Evolutionary conservation across 169 alveolate species (phyloP).

Genomic region (Cryptosporidium viatorum): DNA sequence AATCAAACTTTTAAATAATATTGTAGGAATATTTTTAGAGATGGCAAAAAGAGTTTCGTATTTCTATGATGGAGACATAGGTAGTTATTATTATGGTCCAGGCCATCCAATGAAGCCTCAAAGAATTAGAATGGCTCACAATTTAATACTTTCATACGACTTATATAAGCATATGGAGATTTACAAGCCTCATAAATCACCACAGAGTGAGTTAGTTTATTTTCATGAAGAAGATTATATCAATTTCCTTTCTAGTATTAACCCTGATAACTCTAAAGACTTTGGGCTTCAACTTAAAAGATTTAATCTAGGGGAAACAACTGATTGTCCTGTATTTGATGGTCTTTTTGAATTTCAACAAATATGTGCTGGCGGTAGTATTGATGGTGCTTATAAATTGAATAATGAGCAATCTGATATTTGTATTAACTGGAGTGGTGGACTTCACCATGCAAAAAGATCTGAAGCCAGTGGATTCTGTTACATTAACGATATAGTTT

Average conservation of each 20-base stretch:
- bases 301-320: constrained; percentile 94
- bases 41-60: constrained; percentile 89
- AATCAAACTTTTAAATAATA: background rate
- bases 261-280: constrained; percentile 87
- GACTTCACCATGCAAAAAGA: constrained; percentile 97
- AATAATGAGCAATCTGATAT: constrained; percentile 95
- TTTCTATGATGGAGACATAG: constrained; percentile 94
- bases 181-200: constrained; percentile 96
- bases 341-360: constrained; percentile 96
- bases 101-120: constrained; percentile 99
- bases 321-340: constrained; percentile 98
- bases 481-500: constrained; percentile 98
- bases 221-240: constrained; percentile 97
- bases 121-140: constrained; percentile 98
- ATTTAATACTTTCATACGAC: constrained; percentile 94
- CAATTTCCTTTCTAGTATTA: constrained; percentile 76
- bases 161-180: constrained; percentile 95
- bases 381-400: constrained; percentile 94
- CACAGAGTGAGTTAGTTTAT: constrained; percentile 92
- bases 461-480: constrained; percentile 99
- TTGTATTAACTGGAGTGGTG: constrained; percentile 98
- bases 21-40: background rate
- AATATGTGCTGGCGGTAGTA: constrained; percentile 97
- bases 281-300: constrained; percentile 88
- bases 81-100: constrained; percentile 97